These are phyloP conservation scores for Arthrobotrys pseudoclavata DNA, from an alignment of 2,329 filamentous ascomycete species.

Conservation along the genomic window DNA sequence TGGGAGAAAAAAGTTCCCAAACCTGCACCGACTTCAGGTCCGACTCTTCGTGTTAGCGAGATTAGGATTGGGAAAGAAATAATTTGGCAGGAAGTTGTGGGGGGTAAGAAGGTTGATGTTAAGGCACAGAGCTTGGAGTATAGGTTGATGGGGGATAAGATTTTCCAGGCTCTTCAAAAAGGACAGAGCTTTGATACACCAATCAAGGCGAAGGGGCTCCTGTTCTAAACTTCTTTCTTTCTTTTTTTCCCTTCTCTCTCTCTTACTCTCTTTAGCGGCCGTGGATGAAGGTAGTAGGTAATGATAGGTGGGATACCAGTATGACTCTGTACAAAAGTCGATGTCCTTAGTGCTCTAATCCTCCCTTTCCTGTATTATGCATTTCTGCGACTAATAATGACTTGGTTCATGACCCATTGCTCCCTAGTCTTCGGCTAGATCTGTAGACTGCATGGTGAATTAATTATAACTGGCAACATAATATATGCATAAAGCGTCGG, in stretches of 20 bases:
- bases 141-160: slow-evolving; percentile 48
- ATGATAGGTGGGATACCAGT: background rate
- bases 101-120: slow-evolving; percentile 25
- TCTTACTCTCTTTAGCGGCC: background rate
- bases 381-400: background rate
- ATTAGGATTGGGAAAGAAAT: slow-evolving; percentile 40
- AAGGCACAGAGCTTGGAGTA: slow-evolving; percentile 47
- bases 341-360: slow-evolving; percentile 20
- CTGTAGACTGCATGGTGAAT: no score
- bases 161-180: slow-evolving; percentile 47
- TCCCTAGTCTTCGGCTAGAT: no score
- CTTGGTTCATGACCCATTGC: background rate
- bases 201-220: slow-evolving; percentile 33
- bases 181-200: slow-evolving; percentile 55
- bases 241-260: background rate
- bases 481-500: no score
- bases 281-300: background rate
- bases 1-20: slow-evolving; percentile 57
- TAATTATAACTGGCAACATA: no score
- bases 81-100: slow-evolving; percentile 41
- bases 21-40: slow-evolving; percentile 24
- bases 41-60: slow-evolving; percentile 52
- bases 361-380: background rate
- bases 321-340: background rate
- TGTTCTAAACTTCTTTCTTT: background rate